phyloP scores from a whole-genome alignment of 345 rosid genomes.

The Mallotus nudiflorus region DNA sequence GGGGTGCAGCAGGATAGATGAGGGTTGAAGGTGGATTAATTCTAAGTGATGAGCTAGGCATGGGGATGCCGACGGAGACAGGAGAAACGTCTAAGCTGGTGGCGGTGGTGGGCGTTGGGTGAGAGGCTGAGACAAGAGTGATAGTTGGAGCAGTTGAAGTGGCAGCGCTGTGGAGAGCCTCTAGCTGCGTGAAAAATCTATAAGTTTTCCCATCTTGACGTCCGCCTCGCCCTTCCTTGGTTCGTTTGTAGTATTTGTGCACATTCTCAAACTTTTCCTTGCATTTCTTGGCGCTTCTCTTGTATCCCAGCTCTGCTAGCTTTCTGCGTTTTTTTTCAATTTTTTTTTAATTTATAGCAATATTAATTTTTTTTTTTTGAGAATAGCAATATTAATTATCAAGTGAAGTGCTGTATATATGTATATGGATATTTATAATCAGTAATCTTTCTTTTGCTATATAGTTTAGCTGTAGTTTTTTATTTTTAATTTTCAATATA shows the following conservation, averaged over 20 bases:
- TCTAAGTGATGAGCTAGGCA: constrained; percentile 26
- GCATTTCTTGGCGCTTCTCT: constrained; percentile 82
- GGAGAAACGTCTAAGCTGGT: constrained; percentile 55
- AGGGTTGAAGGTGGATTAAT: constrained; percentile 24
- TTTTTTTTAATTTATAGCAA: too few species aligned
- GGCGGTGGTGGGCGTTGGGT: constrained; percentile 20
- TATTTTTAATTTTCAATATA: too few species aligned
- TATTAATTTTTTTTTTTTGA: too few species aligned
- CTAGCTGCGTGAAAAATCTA: constrained; percentile 80
- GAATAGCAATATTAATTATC: too few species aligned
- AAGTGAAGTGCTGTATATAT: too few species aligned
- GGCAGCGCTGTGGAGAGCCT: constrained; percentile 55
- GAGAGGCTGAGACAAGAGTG: too few species aligned
- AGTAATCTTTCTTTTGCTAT: too few species aligned
- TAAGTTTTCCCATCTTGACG: constrained; percentile 86
- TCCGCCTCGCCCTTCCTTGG: constrained; percentile 81
- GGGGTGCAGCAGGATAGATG: constrained; percentile 27
- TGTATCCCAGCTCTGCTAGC: constrained; percentile 74
- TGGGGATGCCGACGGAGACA: constrained; percentile 56
- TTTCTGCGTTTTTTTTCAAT: constrained; percentile 75
- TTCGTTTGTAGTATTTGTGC: constrained; percentile 86
- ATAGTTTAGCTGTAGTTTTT: too few species aligned
- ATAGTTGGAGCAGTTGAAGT: neutral
- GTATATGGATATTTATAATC: too few species aligned
- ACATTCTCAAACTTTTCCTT: constrained; percentile 96